A percentile compares a stretch with the other conserved stretches of the same genome.
phyloP scores from a whole-genome alignment of 768 basidiomycete species.

The Exidia glandulosa region DNA sequence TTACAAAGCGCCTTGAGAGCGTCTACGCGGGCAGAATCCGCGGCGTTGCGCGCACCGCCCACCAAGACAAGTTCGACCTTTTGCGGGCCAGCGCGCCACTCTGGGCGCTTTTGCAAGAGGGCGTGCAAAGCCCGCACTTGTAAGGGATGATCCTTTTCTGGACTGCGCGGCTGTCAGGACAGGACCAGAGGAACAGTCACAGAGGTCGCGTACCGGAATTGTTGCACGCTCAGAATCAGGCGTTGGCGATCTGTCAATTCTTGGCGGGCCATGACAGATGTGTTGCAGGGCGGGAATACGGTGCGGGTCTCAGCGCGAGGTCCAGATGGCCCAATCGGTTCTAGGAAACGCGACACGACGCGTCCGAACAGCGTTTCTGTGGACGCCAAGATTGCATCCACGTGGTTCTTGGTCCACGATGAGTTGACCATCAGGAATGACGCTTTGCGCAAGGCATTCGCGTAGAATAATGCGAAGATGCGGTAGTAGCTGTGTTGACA shows the following conservation, averaged over 20 bases:
- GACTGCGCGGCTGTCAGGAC: slow-evolving; percentile 34
- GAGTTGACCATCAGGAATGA: slow-evolving; percentile 89
- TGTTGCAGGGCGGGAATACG: slow-evolving; percentile 92
- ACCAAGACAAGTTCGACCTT: slow-evolving; percentile 59
- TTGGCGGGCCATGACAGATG: slow-evolving; percentile 52
- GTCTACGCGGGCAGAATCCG: slow-evolving; percentile 60
- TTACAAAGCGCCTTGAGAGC: slow-evolving; percentile 45
- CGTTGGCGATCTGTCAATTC: slow-evolving; percentile 42
- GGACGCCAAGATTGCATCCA: slow-evolving; percentile 59
- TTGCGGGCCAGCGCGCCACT: slow-evolving; percentile 28
- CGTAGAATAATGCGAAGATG: slow-evolving; percentile 76
- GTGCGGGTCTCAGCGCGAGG: slow-evolving; percentile 26
- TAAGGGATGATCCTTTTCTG: slow-evolving; percentile 85
- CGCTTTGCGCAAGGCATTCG: slow-evolving; percentile 58
- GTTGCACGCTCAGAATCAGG: slow-evolving; percentile 77
- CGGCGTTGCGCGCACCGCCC: slow-evolving; percentile 74
- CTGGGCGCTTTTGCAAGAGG: slow-evolving; percentile 49
- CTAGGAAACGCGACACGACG: slow-evolving; percentile 24
- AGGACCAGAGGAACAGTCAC: background rate
- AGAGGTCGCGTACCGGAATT: slow-evolving; percentile 71
- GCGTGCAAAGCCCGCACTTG: slow-evolving; percentile 63
- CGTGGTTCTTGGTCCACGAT: slow-evolving; percentile 83
- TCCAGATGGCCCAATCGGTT: background rate
- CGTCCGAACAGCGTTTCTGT: slow-evolving; percentile 37
- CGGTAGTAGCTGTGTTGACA: slow-evolving; percentile 63